Evolutionary conservation across 139 green algal species (phyloP).

Genomic region (Chlorella vulgaris): DNA sequence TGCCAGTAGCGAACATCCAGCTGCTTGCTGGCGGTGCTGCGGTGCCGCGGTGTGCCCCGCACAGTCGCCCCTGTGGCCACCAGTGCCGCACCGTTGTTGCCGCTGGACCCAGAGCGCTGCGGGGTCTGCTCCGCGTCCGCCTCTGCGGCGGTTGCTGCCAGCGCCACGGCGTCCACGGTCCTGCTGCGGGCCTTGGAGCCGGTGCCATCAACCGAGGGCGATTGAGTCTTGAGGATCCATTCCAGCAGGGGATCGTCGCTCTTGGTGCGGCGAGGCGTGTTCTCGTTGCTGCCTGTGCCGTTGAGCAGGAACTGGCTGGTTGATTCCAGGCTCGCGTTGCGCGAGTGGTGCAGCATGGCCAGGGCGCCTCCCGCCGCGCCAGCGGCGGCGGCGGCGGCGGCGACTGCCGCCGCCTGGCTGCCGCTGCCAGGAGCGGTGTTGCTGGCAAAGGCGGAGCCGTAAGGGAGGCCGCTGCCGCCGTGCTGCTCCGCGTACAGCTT

Average conservation of each 20-base stretch:
- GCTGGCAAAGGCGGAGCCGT: conserved; percentile 15
- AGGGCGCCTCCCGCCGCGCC: not conserved
- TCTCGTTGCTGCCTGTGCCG: not conserved
- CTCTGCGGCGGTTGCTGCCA: not conserved
- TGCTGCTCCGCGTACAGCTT: conserved; percentile 14
- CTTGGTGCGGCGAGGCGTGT: not conserved
- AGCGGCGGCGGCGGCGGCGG: not conserved
- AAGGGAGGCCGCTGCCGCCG: not conserved
- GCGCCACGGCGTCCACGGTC: not conserved
- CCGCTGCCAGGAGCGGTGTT: conserved; percentile 1
- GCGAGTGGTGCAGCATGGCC: not conserved
- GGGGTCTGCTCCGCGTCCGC: not conserved
- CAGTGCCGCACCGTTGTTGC: not conserved
- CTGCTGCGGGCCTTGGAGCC: not conserved
- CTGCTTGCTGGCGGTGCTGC: not conserved
- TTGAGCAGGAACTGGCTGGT: not conserved
- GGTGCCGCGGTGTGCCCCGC: not conserved
- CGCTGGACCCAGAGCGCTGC: no score
- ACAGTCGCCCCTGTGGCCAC: not conserved
- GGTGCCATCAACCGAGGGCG: not conserved
- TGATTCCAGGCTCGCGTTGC: not conserved
- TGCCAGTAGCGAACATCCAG: conserved; percentile 26
- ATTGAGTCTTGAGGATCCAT: conserved; percentile 4
- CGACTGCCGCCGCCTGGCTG: not conserved
- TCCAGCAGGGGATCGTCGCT: conserved; percentile 20